phyloP scores from a whole-genome alignment of 441 rosid species.

The Viola pubescens region DNA sequence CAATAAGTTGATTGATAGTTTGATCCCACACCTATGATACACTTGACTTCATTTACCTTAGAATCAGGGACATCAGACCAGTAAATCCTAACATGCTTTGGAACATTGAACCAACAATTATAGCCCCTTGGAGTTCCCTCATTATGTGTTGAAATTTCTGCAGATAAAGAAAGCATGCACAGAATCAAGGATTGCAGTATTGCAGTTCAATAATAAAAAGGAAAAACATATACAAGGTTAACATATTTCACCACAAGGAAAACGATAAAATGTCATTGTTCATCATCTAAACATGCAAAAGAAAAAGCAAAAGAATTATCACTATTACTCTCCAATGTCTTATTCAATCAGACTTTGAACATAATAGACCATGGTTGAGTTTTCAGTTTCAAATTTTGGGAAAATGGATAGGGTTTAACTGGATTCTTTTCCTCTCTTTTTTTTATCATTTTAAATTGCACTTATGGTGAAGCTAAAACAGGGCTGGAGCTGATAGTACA shows the following conservation, averaged over 20 bases:
- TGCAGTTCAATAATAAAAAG: slow-evolving; percentile 8
- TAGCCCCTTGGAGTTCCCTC: slow-evolving; percentile 96
- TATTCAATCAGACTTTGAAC: neutral
- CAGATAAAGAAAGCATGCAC: slow-evolving; percentile 13
- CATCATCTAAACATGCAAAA: slow-evolving; percentile 1
- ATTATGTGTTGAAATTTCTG: slow-evolving; percentile 87
- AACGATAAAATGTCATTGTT: no score
- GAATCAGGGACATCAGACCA: slow-evolving; percentile 73
- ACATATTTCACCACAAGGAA: neutral
- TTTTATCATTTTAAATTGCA: neutral
- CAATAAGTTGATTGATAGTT: neutral
- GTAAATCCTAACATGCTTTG: slow-evolving; percentile 71
- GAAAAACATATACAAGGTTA: neutral
- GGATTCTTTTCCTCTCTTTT: neutral
- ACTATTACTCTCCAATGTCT: neutral
- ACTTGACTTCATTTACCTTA: slow-evolving; percentile 42
- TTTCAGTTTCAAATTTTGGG: slow-evolving; percentile 7
- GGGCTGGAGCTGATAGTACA: neutral
- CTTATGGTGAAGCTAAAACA: slow-evolving; percentile 1
- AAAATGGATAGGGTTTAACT: slow-evolving; percentile 4
- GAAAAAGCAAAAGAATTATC: neutral
- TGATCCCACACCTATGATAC: neutral
- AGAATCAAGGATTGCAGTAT: slow-evolving; percentile 5
- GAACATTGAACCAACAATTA: slow-evolving; percentile 71
- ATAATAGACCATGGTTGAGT: neutral